Evolutionary conservation across 352 stramenopile genomes (phyloP).

Genomic region (Globisporangium alternatum): DNA sequence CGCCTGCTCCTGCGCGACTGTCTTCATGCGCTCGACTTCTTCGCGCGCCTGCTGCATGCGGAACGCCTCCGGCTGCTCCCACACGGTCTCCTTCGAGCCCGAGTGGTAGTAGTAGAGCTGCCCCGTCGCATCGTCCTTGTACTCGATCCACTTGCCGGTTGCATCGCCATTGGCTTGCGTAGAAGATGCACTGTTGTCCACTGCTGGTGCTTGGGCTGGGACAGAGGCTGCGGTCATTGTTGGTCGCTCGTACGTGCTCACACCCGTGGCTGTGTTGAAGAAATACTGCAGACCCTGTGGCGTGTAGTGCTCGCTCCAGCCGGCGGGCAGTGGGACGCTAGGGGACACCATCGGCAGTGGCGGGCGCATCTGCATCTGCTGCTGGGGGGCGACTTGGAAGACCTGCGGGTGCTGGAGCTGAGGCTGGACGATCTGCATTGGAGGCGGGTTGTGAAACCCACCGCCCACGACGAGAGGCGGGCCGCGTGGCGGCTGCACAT

Average conservation of each 20-base stretch:
- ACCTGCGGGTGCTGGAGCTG: neutral
- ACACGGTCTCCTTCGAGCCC: conserved; percentile 69
- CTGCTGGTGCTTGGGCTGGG: neutral
- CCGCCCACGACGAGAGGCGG: neutral
- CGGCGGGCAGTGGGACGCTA: conserved; percentile 27
- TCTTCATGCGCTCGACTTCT: conserved; percentile 68
- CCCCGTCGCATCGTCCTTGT: conserved; percentile 67
- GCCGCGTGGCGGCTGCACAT: conserved; percentile 1
- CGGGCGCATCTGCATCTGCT: neutral
- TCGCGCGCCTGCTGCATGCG: conserved; percentile 69
- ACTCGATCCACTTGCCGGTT: conserved; percentile 62
- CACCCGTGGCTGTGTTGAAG: conserved; percentile 51
- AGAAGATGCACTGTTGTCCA: neutral
- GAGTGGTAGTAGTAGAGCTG: conserved; percentile 84
- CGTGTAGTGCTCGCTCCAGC: conserved; percentile 62
- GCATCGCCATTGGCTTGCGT: neutral
- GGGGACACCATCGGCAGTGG: neutral
- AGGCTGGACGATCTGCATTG: neutral
- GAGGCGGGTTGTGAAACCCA: neutral
- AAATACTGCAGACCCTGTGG: conserved; percentile 58
- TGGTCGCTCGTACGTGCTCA: conserved; percentile 61
- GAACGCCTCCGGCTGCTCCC: conserved; percentile 77
- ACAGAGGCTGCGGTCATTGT: conserved; percentile 1
- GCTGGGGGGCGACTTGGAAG: neutral
- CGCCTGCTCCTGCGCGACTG: conserved; percentile 12